Evolutionary conservation across 2,329 filamentous ascomycete genomes (phyloP).

Genomic region (Botrytis paeoniae): DNA sequence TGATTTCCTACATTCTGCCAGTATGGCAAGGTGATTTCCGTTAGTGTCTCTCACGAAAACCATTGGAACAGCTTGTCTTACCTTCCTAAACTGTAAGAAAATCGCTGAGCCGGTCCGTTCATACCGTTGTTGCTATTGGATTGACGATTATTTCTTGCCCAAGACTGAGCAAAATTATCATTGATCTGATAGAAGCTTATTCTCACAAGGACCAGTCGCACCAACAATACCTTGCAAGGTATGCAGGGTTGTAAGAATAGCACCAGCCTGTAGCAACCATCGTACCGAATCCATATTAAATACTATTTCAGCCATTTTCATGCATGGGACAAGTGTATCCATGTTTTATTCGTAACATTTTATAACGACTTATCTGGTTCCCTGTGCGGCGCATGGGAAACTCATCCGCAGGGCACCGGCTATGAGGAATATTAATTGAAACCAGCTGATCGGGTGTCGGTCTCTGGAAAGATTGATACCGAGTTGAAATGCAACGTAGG

Average conservation of each 20-base stretch:
- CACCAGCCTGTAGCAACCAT: slow-evolving; percentile 22
- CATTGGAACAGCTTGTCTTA: not conserved
- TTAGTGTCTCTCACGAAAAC: not conserved
- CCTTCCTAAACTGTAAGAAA: slow-evolving; percentile 11
- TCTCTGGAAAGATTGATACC: slow-evolving; percentile 12
- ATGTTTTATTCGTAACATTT: slow-evolving; percentile 23
- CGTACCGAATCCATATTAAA: slow-evolving; percentile 17
- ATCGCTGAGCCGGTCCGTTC: slow-evolving; percentile 33
- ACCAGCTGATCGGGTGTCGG: slow-evolving; percentile 30
- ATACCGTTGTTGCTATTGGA: slow-evolving; percentile 24
- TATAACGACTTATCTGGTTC: slow-evolving; percentile 21
- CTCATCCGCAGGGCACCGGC: slow-evolving; percentile 33
- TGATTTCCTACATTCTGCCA: not conserved
- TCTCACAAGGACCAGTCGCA: not conserved
- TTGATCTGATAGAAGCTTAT: slow-evolving; percentile 5
- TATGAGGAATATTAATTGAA: slow-evolving; percentile 32
- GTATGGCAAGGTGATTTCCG: not conserved
- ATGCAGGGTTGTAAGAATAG: slow-evolving; percentile 20
- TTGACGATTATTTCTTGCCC: not conserved
- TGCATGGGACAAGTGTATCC: slow-evolving; percentile 21
- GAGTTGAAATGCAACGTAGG: not conserved
- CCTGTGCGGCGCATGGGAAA: slow-evolving; percentile 26
- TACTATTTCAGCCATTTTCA: slow-evolving; percentile 33
- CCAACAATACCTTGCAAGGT: slow-evolving; percentile 11
- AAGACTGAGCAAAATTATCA: slow-evolving; percentile 6